Base-by-base conservation (phyloP, 257 asterid genomes). In the Forsythia viridissima region DNA sequence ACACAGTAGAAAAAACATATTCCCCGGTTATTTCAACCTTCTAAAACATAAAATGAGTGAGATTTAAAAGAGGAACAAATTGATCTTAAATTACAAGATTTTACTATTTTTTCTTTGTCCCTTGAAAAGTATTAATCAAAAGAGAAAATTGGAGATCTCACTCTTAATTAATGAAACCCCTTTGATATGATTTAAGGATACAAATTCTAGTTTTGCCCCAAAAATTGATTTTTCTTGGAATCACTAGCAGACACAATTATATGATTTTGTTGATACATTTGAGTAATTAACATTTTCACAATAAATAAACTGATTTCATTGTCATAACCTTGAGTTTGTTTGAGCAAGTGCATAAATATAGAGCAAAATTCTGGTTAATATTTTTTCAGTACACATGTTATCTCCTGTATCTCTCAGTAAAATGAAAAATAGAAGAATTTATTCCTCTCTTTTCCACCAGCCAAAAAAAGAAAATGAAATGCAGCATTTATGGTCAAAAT, bases 401-500 rank as follows among this genome's bases (percentile, higher is more conserved):
- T 44, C 51, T 44, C 13, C 16, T 44, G 12, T 44, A 44, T 43
- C 3, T 43, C 51, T 8, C 52, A 46, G 16, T 46, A 4, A 46
- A 1, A 13, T 2, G 2, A 48, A 48, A 48, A 4, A 48, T 48
- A 13, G 59, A 15, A 48, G 15, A n/a, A 48, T 13, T 15, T 48
- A 4, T 15, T 48, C 9, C 7, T 57, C 30, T n/a, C 6, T 57
- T 55, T 57, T 24, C 18, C 30, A n/a, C 11, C 2, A n/a, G 11
- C 30, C 11, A 34, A 57, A 57, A 20, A n/a, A 8, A 30, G 34
- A 30, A 48, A 40, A 42, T 40, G 81, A 42, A 55, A 73, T 7
- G 41, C 46, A 74, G 73, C 7, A 63, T 39, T 73, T 66, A 72
- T 65, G 69, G 8, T 70, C 44, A 48, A 48, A 48, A 48, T 48